Conservation (phyloP, 805 yeast species). For the Yamadazyma endophytica region DNA sequence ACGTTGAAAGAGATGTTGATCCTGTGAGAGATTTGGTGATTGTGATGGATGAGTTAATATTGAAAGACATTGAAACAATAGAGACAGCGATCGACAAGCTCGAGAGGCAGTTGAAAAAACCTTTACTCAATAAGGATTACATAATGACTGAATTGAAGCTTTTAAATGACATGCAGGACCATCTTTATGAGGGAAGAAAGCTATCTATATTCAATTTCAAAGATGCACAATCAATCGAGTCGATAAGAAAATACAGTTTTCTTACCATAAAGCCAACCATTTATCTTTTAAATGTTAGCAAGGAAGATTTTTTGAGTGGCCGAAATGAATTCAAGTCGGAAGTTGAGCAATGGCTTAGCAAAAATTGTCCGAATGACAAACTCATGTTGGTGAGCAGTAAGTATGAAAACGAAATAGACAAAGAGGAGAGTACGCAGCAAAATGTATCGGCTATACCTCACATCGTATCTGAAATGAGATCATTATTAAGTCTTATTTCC, state of each 20-base stretch:
- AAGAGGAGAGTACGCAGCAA: neutral
- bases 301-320: constrained; percentile 57
- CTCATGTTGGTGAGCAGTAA: constrained; percentile 42
- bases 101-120: constrained; percentile 23
- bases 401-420: constrained; percentile 38
- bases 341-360: constrained; percentile 63
- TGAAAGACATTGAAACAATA: constrained; percentile 58
- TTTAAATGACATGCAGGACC: constrained; percentile 27
- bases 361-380: constrained; percentile 57
- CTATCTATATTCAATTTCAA: constrained; percentile 60
- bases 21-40: constrained; percentile 61
- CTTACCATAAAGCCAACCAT: constrained; percentile 89
- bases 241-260: constrained; percentile 67
- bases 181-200: constrained; percentile 49
- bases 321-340: constrained; percentile 46
- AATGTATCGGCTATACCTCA: constrained; percentile 54
- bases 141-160: constrained; percentile 25
- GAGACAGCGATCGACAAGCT: constrained; percentile 43
- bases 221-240: constrained; percentile 53
- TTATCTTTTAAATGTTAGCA: constrained; percentile 68
- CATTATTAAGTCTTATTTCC: constrained; percentile 65
- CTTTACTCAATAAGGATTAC: constrained; percentile 20
- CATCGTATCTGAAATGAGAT: constrained; percentile 63
- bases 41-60: constrained; percentile 60
- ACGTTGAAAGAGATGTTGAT: constrained; percentile 54